These are phyloP conservation scores for Aspergillus felis DNA, from an alignment of 2,329 filamentous ascomycete species.

Conservation along the genomic window DNA sequence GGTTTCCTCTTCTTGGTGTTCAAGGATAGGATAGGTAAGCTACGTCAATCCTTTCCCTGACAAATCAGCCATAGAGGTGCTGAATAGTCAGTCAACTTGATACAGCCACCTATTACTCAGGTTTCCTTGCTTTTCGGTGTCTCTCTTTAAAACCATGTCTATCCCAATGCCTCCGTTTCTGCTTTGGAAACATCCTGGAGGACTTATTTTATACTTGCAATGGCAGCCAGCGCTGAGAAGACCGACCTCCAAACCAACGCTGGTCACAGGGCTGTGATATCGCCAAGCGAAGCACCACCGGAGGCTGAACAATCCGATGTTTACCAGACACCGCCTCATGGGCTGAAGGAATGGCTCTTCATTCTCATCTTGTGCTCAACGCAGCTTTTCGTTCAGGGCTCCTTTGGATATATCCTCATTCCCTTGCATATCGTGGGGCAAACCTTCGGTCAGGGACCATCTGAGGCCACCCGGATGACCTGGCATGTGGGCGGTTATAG, in stretches of 20 bases:
- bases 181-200: no score
- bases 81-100: no score
- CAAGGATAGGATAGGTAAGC: neutral
- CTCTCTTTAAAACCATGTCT: neutral
- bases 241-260: no score
- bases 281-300: no score
- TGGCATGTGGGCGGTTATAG: neutral
- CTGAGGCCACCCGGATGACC: neutral
- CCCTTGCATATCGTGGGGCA: neutral
- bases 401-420: neutral
- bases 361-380: neutral
- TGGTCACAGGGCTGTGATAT: no score
- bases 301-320: neutral
- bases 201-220: no score
- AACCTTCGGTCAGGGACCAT: neutral
- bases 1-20: no score
- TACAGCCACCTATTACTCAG: no score
- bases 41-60: neutral
- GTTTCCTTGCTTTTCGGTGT: neutral
- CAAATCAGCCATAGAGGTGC: no score
- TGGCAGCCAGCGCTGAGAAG: no score
- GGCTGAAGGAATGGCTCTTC: neutral
- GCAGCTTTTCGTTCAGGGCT: neutral
- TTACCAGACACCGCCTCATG: neutral
- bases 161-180: no score